Evolutionary conservation across 495 filamentous ascomycete species (phyloP).

Genomic region (Penicillium dipodomyicola): DNA sequence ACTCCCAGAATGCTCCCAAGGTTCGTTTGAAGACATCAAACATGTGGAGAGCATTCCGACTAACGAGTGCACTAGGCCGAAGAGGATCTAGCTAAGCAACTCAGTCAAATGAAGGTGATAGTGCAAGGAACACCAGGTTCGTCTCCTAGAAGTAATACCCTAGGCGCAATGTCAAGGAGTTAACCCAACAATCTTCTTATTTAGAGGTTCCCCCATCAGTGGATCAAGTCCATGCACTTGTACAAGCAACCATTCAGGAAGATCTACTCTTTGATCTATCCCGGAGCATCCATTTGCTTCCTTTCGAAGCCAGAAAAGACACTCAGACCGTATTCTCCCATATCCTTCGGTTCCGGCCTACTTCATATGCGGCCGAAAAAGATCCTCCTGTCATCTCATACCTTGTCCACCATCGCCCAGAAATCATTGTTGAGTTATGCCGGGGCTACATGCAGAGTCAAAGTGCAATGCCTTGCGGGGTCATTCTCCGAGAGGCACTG

Average conservation of each 20-base stretch:
- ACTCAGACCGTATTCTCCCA: conserved; percentile 87
- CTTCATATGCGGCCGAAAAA: conserved; percentile 46
- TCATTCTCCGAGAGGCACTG: conserved; percentile 84
- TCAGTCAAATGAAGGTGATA: conserved; percentile 78
- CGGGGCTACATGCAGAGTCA: conserved; percentile 85
- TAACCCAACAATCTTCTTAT: neutral
- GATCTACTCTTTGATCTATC: conserved; percentile 84
- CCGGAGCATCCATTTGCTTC: conserved; percentile 71
- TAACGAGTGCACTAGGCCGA: conserved; percentile 50
- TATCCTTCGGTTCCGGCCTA: conserved; percentile 75
- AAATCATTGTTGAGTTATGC: conserved; percentile 84
- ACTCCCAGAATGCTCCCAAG: conserved; percentile 42
- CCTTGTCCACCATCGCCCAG: conserved; percentile 77
- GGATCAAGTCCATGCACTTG: conserved; percentile 77
- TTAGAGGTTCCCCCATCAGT: conserved; percentile 80
- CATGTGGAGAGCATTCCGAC: neutral
- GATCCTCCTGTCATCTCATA: conserved; percentile 82
- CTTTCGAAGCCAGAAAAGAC: conserved; percentile 93
- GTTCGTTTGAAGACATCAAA: conserved; percentile 47
- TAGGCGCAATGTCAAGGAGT: neutral
- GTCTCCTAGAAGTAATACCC: conserved; percentile 16
- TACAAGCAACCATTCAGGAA: conserved; percentile 78
- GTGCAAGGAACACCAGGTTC: conserved; percentile 80
- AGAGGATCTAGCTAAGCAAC: conserved; percentile 72
- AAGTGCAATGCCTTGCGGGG: conserved; percentile 89